Base-by-base conservation (phyloP, 2,329 filamentous ascomycete genomes). In the Fusarium nelsonii region DNA sequence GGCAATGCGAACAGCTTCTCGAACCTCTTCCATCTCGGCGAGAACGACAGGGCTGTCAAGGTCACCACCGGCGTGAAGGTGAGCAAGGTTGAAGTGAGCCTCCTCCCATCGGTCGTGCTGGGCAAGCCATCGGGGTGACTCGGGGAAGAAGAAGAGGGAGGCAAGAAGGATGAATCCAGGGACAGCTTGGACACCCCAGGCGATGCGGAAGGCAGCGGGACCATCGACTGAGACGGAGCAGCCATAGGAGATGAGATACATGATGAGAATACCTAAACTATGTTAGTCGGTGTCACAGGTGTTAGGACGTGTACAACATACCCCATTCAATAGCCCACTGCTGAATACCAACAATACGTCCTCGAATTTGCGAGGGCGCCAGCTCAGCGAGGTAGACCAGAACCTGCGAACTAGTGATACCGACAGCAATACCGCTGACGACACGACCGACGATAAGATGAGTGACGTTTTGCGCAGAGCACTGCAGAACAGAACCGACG, bases 321-420 rank as follows among this genome's bases (percentile, higher is more conserved):
- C 78, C 78, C 77, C 78, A 91, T 68, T 91, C 91, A 64, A 94
- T 93, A 28, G 90, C 89, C 83, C 90, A 91, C 77, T 93, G 91
- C 76, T 93, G 91, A 43, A 88, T 85, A 53, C 90, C 88, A 16
- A 94, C 90, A 34, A 94, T 83, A 43, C 88, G 85, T 16, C 90
- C 90, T 65, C 90, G 85, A 65, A 79, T 83, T 36, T 78, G 72
- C 3, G 85, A 84, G 46, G 86, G 86, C 18, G 90, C 87, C 32
- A 92, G 83, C 75, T 92, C 90, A 23, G 88, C 85, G 23, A 91
- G 85, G 74, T 91, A 92, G 33, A 91, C 88, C 5, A 89, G 88
- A 3, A 90, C 89, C 73, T 91, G 88, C 4, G 88, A 87, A 37
- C 87, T 90, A 64, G 86, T 89, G 74, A 91, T 89, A 70, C 90